Evolutionary conservation across 192 early-diverging fungal genomes (phyloP), one percentile per base, ranked within the genome.

Genomic region (Coemansia guatemalensis): DNA sequence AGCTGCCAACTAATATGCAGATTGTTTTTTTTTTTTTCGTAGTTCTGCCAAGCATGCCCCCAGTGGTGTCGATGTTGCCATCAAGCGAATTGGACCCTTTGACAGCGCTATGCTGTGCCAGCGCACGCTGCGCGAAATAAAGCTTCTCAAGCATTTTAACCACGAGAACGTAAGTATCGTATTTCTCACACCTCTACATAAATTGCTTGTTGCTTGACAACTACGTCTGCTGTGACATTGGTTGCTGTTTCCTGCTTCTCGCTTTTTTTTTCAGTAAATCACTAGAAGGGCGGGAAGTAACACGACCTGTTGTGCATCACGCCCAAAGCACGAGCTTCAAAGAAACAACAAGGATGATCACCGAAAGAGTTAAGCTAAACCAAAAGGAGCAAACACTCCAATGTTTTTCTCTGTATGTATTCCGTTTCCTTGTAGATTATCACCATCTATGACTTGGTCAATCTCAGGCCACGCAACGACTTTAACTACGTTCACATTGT

Each of bases 21-120:
- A 22, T 35, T 58, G 30, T 61, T 61, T 17, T 58, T 55, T 55
- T 26, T 23, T 57, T 57, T 62, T 62, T 21, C 22, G 52, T 83
- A 92, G 89, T 62, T 91, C 91, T 18, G 95, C 93, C 41, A 85
- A 86, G 49, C 90, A 97, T 64, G 89, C 87, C 56, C 83, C 86
- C 26, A 93, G 92, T 12, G 87, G 88, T 5, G 81, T 88, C 48
- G 93, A 86, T 48, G 94, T 97, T 14, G 97, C 97, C 57, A 88
- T 96, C 71, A 99, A 99, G 82, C 82, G 87, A 63, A 95, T 97
- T 62, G 86, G 85, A 1, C 91, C 91, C 5, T 93, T 93, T 63
- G 91, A 91, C 69, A 87, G 90, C 72, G 81, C 90, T 62, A 90
- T 93, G 89, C 90, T 93, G 65, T 91, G 89, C 81, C 73, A 89